Percentiles rank a stretch among this genome's conserved stretches.
Evolutionary conservation across 2,329 filamentous ascomycete species (phyloP).

Genomic region (Teratosphaeria destructans): DNA sequence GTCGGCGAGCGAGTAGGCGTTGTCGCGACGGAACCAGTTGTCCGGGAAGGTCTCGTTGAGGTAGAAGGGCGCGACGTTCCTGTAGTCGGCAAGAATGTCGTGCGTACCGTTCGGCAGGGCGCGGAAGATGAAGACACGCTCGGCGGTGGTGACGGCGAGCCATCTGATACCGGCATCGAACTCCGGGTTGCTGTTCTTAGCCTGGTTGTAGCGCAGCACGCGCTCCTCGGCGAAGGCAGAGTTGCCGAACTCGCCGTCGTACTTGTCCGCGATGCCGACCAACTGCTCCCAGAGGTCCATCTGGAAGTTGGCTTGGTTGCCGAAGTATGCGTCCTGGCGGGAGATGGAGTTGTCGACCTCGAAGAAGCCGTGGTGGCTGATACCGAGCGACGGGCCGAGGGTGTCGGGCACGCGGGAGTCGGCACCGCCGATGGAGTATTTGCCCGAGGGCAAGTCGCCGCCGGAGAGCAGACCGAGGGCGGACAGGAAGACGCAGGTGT

Average conservation of each 20-base stretch:
- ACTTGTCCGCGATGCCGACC: slow-evolving; percentile 12
- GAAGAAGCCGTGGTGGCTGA: no score
- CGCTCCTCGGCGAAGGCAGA: slow-evolving; percentile 14
- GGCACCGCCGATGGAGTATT: no score
- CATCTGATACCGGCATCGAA: slow-evolving; percentile 18
- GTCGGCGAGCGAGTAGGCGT: slow-evolving; percentile 12
- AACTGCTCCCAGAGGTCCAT: slow-evolving; percentile 14
- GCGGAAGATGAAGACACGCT: slow-evolving; percentile 21
- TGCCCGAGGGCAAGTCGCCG: no score
- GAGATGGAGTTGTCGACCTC: no score
- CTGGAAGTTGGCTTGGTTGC: slow-evolving; percentile 20
- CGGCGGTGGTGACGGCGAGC: slow-evolving; percentile 18
- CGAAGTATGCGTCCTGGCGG: slow-evolving; percentile 12
- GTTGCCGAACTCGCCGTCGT: slow-evolving; percentile 15
- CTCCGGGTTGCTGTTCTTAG: slow-evolving; percentile 17
- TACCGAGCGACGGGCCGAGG: no score
- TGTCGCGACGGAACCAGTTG: slow-evolving; percentile 15
- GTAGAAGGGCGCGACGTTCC: slow-evolving; percentile 21
- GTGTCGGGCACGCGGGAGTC: no score
- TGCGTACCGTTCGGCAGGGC: slow-evolving; percentile 18
- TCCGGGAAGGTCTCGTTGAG: slow-evolving; percentile 21
- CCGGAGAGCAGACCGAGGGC: no score
- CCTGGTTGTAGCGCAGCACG: slow-evolving; percentile 16
- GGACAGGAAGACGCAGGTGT: slow-evolving; percentile 3
- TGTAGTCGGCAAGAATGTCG: slow-evolving; percentile 7